Percentiles rank a stretch among this genome's conserved stretches.
Evolutionary conservation across 129 eudicot species (phyloP).

Genomic region (Saussurea involucrata): DNA sequence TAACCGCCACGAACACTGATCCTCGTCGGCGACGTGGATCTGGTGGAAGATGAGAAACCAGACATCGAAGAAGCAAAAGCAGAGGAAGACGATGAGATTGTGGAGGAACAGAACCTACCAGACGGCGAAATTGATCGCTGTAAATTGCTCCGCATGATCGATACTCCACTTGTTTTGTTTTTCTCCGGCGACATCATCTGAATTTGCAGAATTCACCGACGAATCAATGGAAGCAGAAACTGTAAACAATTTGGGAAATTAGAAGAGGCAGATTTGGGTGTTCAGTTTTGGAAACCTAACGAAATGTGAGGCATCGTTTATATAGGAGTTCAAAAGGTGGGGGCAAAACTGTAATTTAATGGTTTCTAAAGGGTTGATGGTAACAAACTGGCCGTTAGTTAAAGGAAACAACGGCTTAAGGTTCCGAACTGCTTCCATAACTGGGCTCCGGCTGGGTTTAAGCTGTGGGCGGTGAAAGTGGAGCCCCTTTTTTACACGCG

Average conservation of each 20-base stretch:
- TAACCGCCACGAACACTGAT: constrained; percentile 36
- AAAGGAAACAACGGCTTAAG: constrained; percentile 14
- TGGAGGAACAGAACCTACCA: constrained; percentile 53
- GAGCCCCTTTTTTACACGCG: background rate
- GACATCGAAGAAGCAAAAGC: constrained; percentile 33
- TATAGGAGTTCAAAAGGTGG: constrained; percentile 14
- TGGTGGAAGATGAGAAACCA: constrained; percentile 23
- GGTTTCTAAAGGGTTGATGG: background rate
- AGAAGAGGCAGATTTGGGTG: background rate
- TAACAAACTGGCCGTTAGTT: constrained; percentile 6
- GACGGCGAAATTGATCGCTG: constrained; percentile 51
- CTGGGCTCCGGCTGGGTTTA: constrained; percentile 12
- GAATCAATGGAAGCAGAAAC: constrained; percentile 11
- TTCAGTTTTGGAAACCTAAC: constrained; percentile 42
- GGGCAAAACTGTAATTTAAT: constrained; percentile 13
- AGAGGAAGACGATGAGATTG: constrained; percentile 38
- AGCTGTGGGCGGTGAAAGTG: constrained; percentile 26
- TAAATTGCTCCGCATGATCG: constrained; percentile 3
- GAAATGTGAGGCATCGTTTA: constrained; percentile 18
- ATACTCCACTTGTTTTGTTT: constrained; percentile 27
- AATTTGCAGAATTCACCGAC: background rate
- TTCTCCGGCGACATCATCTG: constrained; percentile 38
- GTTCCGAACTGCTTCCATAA: background rate
- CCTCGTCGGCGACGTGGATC: constrained; percentile 53
- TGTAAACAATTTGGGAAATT: background rate